Base-by-base conservation (phyloP, 495 filamentous ascomycete species). In the Penicillium egyptiacum region DNA sequence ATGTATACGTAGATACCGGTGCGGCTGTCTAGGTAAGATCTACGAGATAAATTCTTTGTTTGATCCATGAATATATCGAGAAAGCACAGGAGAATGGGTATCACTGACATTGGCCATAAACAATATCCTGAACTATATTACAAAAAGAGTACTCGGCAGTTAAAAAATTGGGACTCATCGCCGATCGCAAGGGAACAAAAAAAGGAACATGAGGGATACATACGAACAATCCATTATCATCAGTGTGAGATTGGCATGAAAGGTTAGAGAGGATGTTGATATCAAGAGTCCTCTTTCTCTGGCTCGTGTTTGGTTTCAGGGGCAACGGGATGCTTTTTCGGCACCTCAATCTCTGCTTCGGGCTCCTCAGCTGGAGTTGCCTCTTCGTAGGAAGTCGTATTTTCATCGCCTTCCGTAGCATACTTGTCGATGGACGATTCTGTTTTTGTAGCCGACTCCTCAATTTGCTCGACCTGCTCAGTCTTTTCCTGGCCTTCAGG, bases 61-160 rank as follows among this genome's bases (percentile, higher is more conserved):
- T 39, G n/a, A 17, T 30, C 19, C 12, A 23, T 23, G 41, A 14
- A 23, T 12, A 22, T 23, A 23, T 22, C 2, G 9, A 30, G 31
- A 25, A 35, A 44, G 49, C 50, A 31, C 53, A 62, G 53, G 41
- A 48, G 22, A 55, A 70, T 64, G 72, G 72, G 71, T 75, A 75
- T 75, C 70, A 74, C 72, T 72, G 66, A 65, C 66, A 75, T 74
- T 73, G 68, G 62, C 57, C 65, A 68, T 64, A 50, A 63, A 59
- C 37, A 60, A 55, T 49, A 59, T 66, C 63, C 58, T 69, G 54
- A 62, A 61, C 65, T 74, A 75, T 68, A 70, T 69, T 70, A 71
- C 66, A 63, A 53, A 53, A 43, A 50, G 37, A 37, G 45, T 45
- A 40, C 40, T 6, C 7, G 20, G 16, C n/a, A 54, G 35, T 5